Conservation (phyloP, 1,284 basidiomycete species). For the Rhodofomes roseus region DNA sequence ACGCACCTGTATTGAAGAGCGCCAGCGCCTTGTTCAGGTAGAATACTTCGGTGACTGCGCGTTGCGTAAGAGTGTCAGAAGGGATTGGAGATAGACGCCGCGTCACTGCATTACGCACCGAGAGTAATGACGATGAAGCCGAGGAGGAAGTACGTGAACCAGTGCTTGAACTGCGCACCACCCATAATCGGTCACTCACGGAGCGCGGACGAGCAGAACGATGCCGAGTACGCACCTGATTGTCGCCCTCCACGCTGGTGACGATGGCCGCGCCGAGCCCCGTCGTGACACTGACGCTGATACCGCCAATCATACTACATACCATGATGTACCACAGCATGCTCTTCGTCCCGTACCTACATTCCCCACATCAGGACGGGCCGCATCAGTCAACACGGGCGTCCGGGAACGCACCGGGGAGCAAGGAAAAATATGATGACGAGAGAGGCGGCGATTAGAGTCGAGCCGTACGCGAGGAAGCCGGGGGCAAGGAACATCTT, state of each 20-base stretch:
- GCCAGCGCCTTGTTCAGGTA: constrained; percentile 97
- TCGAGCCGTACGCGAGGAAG: constrained; percentile 76
- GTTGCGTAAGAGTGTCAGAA: constrained; percentile 4
- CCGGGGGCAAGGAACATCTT: constrained; percentile 83
- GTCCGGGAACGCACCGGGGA: constrained; percentile 48
- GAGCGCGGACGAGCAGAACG: not conserved
- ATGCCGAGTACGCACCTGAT: constrained; percentile 56
- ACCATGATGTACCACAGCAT: constrained; percentile 97
- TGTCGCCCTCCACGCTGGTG: constrained; percentile 80
- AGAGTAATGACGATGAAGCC: constrained; percentile 85
- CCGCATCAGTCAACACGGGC: constrained; percentile 3
- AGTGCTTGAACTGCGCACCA: constrained; percentile 57
- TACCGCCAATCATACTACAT: constrained; percentile 95
- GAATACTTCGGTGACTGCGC: constrained; percentile 83
- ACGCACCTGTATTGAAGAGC: constrained; percentile 85
- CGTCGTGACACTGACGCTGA: constrained; percentile 94
- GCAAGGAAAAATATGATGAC: constrained; percentile 78
- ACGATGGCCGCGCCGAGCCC: constrained; percentile 93
- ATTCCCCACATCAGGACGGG: not conserved
- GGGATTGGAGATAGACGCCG: not conserved
- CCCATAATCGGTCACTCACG: not conserved
- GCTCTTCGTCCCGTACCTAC: constrained; percentile 82
- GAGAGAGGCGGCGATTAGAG: constrained; percentile 61
- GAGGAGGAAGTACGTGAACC: constrained; percentile 88
- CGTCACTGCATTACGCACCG: constrained; percentile 38